Conservation (phyloP, 2,329 filamentous ascomycete genomes). For the Didymella pomorum region DNA sequence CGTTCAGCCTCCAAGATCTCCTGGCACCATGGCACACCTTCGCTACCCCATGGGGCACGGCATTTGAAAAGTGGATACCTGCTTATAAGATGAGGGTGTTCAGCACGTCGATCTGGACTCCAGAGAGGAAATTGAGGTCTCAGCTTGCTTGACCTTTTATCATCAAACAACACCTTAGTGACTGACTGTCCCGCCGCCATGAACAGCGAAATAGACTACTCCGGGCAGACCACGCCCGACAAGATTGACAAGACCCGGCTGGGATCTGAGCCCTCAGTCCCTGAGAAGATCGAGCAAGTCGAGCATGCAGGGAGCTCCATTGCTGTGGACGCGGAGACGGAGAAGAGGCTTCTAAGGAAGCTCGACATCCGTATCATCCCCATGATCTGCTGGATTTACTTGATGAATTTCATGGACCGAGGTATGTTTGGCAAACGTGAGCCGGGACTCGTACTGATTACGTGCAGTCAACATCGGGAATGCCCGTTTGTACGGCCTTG, state of each 20-base stretch:
- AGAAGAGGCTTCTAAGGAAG: constrained; percentile 58
- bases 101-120: neutral
- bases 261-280: constrained; percentile 22
- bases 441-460: neutral
- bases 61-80: neutral
- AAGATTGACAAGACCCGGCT: constrained; percentile 24
- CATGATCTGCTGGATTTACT: constrained; percentile 64
- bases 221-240: constrained; percentile 10
- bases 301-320: constrained; percentile 17
- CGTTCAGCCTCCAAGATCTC: constrained; percentile 19
- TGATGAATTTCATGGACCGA: constrained; percentile 58
- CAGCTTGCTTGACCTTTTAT: neutral
- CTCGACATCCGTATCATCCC: constrained; percentile 60
- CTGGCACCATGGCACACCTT: constrained; percentile 24
- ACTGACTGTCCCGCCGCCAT: neutral
- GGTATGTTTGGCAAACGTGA: constrained; percentile 36
- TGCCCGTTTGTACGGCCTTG: constrained; percentile 42
- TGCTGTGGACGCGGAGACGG: constrained; percentile 55
- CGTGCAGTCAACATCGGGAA: constrained; percentile 50
- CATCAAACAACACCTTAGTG: neutral
- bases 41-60: constrained; percentile 22
- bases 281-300: constrained; percentile 25
- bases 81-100: constrained; percentile 10
- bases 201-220: constrained; percentile 7
- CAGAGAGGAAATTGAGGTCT: neutral